Evolutionary conservation across 148 eudicot genomes (phyloP).

Genomic region (Talinum fruticosum): DNA sequence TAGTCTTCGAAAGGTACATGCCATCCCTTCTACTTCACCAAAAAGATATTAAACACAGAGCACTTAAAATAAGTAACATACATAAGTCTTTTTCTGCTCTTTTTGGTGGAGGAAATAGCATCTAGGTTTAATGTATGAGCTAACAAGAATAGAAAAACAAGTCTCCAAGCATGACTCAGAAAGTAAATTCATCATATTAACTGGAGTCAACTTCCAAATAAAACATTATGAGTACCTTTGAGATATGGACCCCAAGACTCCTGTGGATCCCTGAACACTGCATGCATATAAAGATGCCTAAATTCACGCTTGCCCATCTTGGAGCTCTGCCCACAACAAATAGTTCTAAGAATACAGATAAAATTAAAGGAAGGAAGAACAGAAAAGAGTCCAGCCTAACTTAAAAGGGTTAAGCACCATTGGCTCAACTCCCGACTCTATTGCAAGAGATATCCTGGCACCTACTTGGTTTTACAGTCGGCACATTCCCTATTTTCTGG

Average conservation of each 20-base stretch:
- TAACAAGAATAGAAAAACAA: too few relatives aligned
- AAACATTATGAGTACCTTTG: conserved; percentile 82
- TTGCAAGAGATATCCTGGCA: conserved; percentile 9
- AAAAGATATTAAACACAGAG: too few relatives aligned
- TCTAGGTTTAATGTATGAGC: too few relatives aligned
- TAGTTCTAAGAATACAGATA: background rate
- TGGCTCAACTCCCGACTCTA: conserved; percentile 6
- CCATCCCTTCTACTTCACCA: too few relatives aligned
- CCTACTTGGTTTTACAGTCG: conserved; percentile 94
- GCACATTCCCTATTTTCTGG: conserved; percentile 98
- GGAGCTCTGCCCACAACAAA: conserved; percentile 68
- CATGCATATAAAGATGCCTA: conserved; percentile 97
- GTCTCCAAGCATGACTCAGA: too few relatives aligned
- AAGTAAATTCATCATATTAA: background rate
- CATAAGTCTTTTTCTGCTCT: too few relatives aligned
- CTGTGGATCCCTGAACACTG: conserved; percentile 98
- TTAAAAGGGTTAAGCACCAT: background rate
- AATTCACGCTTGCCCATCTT: conserved; percentile 98
- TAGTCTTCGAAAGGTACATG: too few relatives aligned
- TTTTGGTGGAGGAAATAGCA: too few relatives aligned
- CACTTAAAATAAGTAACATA: too few relatives aligned
- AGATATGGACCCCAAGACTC: conserved; percentile 97
- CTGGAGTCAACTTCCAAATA: background rate
- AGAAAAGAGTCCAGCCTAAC: background rate
- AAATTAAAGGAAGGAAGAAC: background rate